Evolutionary conservation across 495 filamentous ascomycete species (phyloP).

Genomic region (Daldinia caldariorum): DNA sequence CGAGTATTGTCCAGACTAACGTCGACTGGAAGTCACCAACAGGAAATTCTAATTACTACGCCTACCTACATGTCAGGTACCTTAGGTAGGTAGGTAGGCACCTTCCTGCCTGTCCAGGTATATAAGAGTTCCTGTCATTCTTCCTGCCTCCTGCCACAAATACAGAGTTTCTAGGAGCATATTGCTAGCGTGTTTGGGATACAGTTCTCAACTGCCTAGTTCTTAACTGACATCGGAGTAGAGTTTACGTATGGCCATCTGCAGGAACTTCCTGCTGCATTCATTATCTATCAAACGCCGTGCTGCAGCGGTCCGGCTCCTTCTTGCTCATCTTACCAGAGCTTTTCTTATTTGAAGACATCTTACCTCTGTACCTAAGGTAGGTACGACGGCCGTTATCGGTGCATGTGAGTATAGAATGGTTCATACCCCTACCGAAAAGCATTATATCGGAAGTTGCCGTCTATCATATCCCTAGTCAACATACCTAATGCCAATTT

Average conservation of each 20-base stretch:
- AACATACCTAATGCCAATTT: no score
- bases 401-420: background rate
- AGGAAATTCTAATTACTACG: background rate
- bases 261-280: background rate
- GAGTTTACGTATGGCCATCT: constrained; percentile 4
- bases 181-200: background rate
- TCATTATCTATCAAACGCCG: background rate
- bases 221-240: constrained; percentile 15
- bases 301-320: background rate
- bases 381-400: background rate
- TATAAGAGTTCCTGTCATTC: constrained; percentile 3
- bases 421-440: background rate
- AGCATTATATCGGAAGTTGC: background rate
- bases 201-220: background rate
- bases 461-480: background rate
- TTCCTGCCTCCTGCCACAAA: background rate
- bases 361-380: background rate
- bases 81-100: no score
- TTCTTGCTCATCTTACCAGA: background rate
- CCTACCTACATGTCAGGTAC: background rate
- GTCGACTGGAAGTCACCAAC: constrained; percentile 5
- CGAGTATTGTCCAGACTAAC: background rate
- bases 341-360: background rate
- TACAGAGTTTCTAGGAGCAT: constrained; percentile 1
- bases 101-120: no score